phyloP scores from a whole-genome alignment of 352 stramenopile genomes.

The Globisporangium viniferum region DNA sequence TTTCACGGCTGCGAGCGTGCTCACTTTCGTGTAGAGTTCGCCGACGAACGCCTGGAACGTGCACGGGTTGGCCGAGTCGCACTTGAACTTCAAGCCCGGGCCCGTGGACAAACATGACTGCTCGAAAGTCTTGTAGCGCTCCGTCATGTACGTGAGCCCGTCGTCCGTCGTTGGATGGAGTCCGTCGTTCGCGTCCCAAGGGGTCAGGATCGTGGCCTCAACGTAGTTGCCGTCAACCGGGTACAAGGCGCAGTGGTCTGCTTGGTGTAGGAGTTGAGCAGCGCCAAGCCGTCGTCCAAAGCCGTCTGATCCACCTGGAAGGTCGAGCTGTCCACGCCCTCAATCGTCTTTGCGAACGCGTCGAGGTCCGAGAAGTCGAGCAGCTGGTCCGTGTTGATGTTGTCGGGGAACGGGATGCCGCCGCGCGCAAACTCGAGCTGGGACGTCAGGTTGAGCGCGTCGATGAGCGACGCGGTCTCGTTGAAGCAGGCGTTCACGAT shows the following conservation, averaged over 20 bases:
- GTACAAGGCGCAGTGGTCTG: conserved; percentile 15
- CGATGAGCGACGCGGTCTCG: conserved; percentile 52
- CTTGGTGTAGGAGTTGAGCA: conserved; percentile 31
- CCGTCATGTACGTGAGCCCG: conserved; percentile 16
- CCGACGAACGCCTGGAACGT: conserved; percentile 16
- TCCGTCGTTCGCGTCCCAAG: conserved; percentile 31
- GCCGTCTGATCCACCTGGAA: conserved; percentile 22
- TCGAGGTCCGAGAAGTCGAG: conserved; percentile 50
- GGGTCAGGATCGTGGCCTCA: conserved; percentile 25
- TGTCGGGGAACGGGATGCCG: conserved; percentile 46
- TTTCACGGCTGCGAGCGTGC: conserved; percentile 20
- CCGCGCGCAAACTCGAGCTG: conserved; percentile 49
- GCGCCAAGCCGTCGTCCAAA: not conserved
- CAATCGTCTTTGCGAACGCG: conserved; percentile 26
- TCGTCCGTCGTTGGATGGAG: not conserved
- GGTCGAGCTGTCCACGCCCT: conserved; percentile 15
- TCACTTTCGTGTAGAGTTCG: conserved; percentile 16
- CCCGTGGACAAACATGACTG: not conserved
- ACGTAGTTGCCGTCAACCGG: conserved; percentile 27
- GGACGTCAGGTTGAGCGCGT: conserved; percentile 50
- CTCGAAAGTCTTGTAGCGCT: conserved; percentile 14
- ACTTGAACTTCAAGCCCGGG: not conserved
- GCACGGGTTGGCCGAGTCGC: conserved; percentile 8
- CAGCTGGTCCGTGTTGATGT: conserved; percentile 27
- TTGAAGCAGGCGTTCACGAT: conserved; percentile 59